A percentile compares a stretch with the other conserved stretches of the same genome.
Evolutionary conservation across 352 stramenopile genomes (phyloP).

Genomic region (Pythium apleroticum): DNA sequence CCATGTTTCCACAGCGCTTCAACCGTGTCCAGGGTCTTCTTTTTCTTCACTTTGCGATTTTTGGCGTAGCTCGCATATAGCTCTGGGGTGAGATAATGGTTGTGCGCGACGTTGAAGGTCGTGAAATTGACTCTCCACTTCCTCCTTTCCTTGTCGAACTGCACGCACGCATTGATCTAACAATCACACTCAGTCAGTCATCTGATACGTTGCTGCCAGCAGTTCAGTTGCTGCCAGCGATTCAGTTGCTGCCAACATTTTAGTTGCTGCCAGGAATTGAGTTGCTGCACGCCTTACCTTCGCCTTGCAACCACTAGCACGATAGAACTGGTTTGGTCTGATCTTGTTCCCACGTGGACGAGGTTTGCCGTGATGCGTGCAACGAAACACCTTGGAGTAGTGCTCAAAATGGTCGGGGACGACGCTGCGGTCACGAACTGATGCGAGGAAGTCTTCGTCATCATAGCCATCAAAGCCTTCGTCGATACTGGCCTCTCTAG

Average conservation of each 20-base stretch:
- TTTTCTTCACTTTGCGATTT: background rate
- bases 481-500: too few relatives aligned
- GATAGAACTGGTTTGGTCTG: background rate
- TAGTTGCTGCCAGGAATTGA: background rate
- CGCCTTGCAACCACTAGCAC: background rate
- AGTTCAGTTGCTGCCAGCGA: background rate
- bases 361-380: background rate
- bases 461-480: too few relatives aligned
- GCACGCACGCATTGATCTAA: background rate
- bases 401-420: background rate
- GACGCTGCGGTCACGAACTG: too few relatives aligned
- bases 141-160: background rate
- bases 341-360: background rate
- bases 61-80: background rate
- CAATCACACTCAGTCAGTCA: background rate
- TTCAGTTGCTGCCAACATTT: background rate
- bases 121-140: background rate
- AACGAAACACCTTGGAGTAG: background rate
- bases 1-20: background rate
- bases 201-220: too few relatives aligned
- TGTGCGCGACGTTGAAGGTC: background rate
- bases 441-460: too few relatives aligned
- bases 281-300: too few relatives aligned
- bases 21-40: background rate
- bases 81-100: background rate